Base-by-base conservation (phyloP, 1,284 basidiomycete species). In the Chiua sp. region DNA sequence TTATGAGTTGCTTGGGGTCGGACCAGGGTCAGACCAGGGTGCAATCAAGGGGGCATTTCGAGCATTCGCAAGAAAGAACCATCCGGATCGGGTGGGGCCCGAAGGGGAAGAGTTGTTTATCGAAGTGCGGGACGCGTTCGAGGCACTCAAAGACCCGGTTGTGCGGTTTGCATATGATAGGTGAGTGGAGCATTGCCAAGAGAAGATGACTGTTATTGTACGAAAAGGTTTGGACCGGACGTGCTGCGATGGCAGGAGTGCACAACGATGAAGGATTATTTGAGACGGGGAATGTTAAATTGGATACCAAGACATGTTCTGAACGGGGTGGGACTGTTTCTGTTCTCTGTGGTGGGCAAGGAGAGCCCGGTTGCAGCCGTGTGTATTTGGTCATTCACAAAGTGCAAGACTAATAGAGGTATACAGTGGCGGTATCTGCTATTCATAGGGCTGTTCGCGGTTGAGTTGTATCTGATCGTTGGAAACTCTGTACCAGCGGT, bases 151-250 rank as follows among this genome's bases (percentile, higher is more conserved):
- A 60, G 85, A 94, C 65, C 92, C 94, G 0, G 80, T 86, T 2
- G 88, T 88, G 59, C 78, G 93, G 51, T 95, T 93, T 77, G 94
- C 93, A 0, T 96, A 96, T 73, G 94, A 96, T 76, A 80, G 86
- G 90, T 89, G 59, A 58, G 82, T 71, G 15, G 5, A 47, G 20
- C 51, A 26, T 4, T 51, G 49, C 30, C 11, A 22, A 32, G 23
- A 16, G 4, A 8, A 23, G 23, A 55, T n/a, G 64, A 35, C 55
- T 61, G 48, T 51, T 37, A 46, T 51, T 54, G 15, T 7, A 39
- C 46, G 51, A 42, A 47, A 63, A 83, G 92, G 60, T 96, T 96
- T 68, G 93, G 93, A 0, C 87, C 91, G 5, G 84, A 87, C 33
- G 87, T 89, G 4, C 65, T 93, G 26, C 70, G 67, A 1, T 95